Evolutionary conservation across 257 asterid species (phyloP).

Genomic region (Salvia miltiorrhiza): DNA sequence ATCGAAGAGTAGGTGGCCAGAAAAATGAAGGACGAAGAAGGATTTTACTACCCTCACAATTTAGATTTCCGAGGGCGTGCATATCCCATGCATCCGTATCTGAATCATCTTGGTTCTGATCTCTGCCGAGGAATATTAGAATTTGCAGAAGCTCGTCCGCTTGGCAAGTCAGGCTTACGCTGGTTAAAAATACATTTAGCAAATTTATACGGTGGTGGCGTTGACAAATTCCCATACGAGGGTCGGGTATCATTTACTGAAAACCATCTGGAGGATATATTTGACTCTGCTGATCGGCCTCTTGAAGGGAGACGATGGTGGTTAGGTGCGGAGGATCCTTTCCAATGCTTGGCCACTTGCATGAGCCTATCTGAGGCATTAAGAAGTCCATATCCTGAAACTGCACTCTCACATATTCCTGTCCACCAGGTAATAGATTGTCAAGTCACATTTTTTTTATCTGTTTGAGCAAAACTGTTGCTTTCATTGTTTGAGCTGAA

Average conservation of each 20-base stretch:
- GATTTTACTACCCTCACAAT: conserved; percentile 95
- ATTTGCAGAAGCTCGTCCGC: conserved; percentile 96
- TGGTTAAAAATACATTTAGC: conserved; percentile 94
- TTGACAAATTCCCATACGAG: conserved; percentile 79
- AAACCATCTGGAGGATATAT: conserved; percentile 75
- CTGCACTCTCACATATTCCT: conserved; percentile 68
- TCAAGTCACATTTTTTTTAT: background rate
- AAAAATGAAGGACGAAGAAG: conserved; percentile 97
- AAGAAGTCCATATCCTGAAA: conserved; percentile 80
- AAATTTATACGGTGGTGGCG: conserved; percentile 85
- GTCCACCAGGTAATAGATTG: conserved; percentile 77
- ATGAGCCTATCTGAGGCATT: conserved; percentile 78
- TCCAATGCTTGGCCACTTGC: conserved; percentile 95
- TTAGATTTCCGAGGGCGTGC: conserved; percentile 98
- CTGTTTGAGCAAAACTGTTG: conserved; percentile 7
- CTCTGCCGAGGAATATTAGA: conserved; percentile 92
- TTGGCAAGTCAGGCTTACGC: conserved; percentile 76
- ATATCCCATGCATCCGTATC: conserved; percentile 98
- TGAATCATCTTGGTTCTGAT: conserved; percentile 97
- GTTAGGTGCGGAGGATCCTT: conserved; percentile 95
- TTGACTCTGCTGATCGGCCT: conserved; percentile 96
- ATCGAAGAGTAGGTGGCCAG: conserved; percentile 80
- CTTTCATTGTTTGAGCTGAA: conserved; percentile 20
- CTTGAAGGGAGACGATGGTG: conserved; percentile 97
- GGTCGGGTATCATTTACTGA: conserved; percentile 80